Conservation (phyloP, 106 monocot genomes). For the Alisma plantagoaquatica region DNA sequence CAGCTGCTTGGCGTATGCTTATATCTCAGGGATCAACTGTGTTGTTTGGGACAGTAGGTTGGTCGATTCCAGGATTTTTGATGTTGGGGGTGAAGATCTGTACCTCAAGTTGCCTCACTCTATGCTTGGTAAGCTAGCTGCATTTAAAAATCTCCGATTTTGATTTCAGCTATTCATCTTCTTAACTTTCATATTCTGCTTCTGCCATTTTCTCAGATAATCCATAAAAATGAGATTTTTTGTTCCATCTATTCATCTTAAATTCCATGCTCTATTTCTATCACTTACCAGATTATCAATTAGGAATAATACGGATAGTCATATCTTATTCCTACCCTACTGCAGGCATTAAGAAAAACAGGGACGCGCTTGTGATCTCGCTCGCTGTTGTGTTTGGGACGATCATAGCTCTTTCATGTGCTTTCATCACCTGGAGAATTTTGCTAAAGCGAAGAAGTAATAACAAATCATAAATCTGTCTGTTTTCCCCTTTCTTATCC, state of each 20-base stretch:
- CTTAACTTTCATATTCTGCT: neutral
- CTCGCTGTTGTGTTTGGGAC: neutral
- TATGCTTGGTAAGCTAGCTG: neutral
- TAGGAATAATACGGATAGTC: neutral
- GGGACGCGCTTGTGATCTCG: neutral
- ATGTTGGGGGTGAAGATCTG: neutral
- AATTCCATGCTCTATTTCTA: neutral
- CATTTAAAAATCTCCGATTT: neutral
- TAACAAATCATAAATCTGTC: neutral
- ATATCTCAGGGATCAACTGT: neutral
- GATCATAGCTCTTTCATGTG: neutral
- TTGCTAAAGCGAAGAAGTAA: too few relatives aligned
- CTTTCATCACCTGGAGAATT: neutral
- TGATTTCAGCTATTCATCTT: neutral
- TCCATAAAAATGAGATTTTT: neutral
- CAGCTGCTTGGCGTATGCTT: neutral
- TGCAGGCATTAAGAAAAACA: neutral
- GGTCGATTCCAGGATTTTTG: neutral
- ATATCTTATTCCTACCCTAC: too few relatives aligned
- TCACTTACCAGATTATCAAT: neutral
- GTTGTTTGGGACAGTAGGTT: neutral
- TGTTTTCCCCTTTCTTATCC: neutral
- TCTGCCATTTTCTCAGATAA: neutral
- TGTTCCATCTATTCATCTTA: neutral
- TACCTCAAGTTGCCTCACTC: neutral